phyloP scores from a whole-genome alignment of 73 alveolate species.

The Effrenium voratum region DNA sequence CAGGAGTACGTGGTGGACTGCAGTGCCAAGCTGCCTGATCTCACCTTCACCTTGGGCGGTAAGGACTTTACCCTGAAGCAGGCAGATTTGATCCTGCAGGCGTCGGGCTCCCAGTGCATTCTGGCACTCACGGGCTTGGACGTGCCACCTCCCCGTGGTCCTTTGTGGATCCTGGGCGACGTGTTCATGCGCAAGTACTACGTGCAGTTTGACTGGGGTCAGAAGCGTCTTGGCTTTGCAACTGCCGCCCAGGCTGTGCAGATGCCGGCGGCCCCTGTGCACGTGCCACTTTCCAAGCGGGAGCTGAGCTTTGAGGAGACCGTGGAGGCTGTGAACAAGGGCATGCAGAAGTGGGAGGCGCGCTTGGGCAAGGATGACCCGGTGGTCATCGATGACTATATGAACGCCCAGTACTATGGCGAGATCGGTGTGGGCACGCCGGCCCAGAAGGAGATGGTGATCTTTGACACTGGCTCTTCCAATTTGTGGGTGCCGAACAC shows the following conservation, averaged over 20 bases:
- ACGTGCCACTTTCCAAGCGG: conserved; percentile 58
- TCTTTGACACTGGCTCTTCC: conserved; percentile 97
- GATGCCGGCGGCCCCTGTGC: no score
- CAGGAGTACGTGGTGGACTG: conserved; percentile 91
- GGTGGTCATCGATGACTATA: conserved; percentile 73
- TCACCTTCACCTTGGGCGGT: conserved; percentile 80
- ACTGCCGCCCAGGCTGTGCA: conserved; percentile 27
- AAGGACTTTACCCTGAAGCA: conserved; percentile 77
- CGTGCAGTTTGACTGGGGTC: conserved; percentile 94
- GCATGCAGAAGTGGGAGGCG: conserved; percentile 64
- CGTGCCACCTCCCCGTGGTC: conserved; percentile 85
- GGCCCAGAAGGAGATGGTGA: conserved; percentile 96
- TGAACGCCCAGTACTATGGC: conserved; percentile 95
- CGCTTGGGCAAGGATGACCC: conserved; percentile 61
- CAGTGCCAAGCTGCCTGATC: conserved; percentile 71
- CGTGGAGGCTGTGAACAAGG: conserved; percentile 35
- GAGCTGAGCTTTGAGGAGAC: conserved; percentile 74
- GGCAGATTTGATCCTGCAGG: conserved; percentile 71
- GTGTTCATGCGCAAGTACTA: conserved; percentile 95
- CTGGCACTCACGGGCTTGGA: conserved; percentile 75
- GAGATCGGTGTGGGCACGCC: conserved; percentile 96
- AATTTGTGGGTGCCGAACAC: conserved; percentile 96
- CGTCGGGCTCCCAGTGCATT: conserved; percentile 71
- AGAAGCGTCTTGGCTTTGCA: conserved; percentile 94
- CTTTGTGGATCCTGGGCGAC: conserved; percentile 95